Conservation (phyloP, 345 rosid species). For the Chamaenerion angustifolium region DNA sequence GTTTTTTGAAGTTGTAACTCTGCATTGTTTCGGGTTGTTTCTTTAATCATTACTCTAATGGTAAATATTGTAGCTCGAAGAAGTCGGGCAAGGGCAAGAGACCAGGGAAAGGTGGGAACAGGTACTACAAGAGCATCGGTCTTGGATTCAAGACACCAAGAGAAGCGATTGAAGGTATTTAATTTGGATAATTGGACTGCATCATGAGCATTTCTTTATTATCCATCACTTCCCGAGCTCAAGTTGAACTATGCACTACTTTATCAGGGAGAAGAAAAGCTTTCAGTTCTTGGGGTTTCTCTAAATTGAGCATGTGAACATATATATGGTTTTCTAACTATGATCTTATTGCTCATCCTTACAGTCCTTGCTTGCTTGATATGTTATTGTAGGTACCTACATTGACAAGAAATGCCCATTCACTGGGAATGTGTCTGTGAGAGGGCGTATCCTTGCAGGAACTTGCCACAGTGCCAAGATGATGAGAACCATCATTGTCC, state of each 20-base stretch:
- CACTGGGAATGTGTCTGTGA: constrained; percentile 73
- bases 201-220: too few species aligned
- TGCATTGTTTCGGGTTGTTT: too few species aligned
- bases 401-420: constrained; percentile 90
- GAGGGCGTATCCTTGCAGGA: constrained; percentile 90
- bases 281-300: too few species aligned
- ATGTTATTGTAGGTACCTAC: constrained; percentile 76
- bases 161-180: constrained; percentile 68
- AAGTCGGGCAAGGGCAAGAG: constrained; percentile 77
- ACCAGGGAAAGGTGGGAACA: constrained; percentile 90
- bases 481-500: constrained; percentile 78
- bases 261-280: too few species aligned
- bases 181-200: too few species aligned
- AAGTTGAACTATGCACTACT: too few species aligned
- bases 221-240: too few species aligned
- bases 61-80: constrained; percentile 40
- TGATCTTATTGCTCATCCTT: too few species aligned
- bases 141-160: constrained; percentile 90
- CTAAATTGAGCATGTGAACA: too few species aligned
- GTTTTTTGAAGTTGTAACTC: too few species aligned
- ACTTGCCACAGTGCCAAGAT: constrained; percentile 92
- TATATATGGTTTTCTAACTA: too few species aligned
- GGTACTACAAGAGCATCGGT: constrained; percentile 80
- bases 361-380: neutral
- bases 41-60: neutral